These are phyloP conservation scores for Ophiocordyceps camponoti-leonardi DNA, from an alignment of 2,329 filamentous ascomycete genomes.

Conservation along the genomic window DNA sequence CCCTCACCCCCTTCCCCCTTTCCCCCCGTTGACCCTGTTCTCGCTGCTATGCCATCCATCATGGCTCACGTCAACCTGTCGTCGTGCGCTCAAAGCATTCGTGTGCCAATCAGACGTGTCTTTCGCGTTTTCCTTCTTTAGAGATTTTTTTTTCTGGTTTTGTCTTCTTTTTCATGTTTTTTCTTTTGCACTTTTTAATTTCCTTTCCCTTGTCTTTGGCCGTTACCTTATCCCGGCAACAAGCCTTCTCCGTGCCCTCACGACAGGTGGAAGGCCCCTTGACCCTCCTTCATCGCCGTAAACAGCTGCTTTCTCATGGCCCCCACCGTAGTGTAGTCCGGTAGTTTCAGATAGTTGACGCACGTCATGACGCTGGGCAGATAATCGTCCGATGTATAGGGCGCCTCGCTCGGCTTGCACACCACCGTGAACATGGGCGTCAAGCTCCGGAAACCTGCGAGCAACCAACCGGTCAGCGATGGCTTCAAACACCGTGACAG, in stretches of 20 bases:
- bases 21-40: background rate
- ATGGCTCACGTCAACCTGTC: constrained; percentile 8
- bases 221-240: background rate
- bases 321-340: constrained; percentile 72
- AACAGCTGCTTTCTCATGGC: constrained; percentile 63
- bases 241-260: constrained; percentile 15
- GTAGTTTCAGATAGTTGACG: constrained; percentile 96
- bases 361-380: constrained; percentile 99
- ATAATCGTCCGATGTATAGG: constrained; percentile 89
- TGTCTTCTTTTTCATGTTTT: background rate
- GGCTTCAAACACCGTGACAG: background rate
- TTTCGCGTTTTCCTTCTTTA: background rate
- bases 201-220: background rate
- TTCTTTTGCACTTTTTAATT: background rate
- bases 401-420: constrained; percentile 93
- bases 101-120: background rate
- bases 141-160: no score
- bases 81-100: constrained; percentile 1
- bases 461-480: constrained; percentile 13
- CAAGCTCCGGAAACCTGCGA: constrained; percentile 78
- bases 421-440: constrained; percentile 99
- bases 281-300: constrained; percentile 83
- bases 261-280: constrained; percentile 93
- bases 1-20: constrained; percentile 2
- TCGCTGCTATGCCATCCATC: constrained; percentile 3